These are phyloP conservation scores for Trichoderma lentiforme DNA, from an alignment of 2,329 filamentous ascomycete species.

Conservation along the genomic window DNA sequence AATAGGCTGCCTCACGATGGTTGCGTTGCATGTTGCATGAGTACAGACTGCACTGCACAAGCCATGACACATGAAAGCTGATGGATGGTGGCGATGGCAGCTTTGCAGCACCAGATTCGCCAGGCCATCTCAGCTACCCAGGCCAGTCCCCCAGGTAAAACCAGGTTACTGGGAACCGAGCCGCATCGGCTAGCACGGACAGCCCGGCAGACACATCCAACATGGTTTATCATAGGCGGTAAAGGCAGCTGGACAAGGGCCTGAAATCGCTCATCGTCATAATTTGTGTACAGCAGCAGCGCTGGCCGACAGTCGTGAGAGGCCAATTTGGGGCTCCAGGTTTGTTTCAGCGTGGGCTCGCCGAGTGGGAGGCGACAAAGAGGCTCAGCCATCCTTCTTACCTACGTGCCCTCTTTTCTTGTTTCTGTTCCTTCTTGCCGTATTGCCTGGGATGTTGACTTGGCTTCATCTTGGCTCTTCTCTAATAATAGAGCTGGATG, in stretches of 20 bases:
- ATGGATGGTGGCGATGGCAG: constrained; percentile 7
- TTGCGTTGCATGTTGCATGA: not conserved
- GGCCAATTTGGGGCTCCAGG: not conserved
- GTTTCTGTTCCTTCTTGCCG: not conserved
- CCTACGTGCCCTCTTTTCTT: not conserved
- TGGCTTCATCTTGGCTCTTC: not conserved
- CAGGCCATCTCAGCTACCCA: constrained; percentile 1
- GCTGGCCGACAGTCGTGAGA: not conserved
- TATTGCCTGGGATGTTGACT: not conserved
- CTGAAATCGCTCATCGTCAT: constrained; percentile 14
- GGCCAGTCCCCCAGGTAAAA: constrained; percentile 2
- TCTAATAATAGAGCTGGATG: not conserved
- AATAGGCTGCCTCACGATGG: not conserved
- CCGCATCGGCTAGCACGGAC: constrained; percentile 18
- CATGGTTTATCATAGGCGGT: not conserved
- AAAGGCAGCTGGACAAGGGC: constrained; percentile 12
- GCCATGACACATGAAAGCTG: not conserved
- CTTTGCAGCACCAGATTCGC: constrained; percentile 7
- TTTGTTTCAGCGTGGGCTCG: constrained; percentile 11
- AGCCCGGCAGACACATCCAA: constrained; percentile 15
- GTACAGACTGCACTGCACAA: not conserved
- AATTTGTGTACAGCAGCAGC: not conserved
- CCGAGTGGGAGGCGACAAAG: constrained; percentile 7
- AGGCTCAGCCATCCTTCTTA: not conserved
- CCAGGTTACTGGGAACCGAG: constrained; percentile 19